A percentile compares a stretch with the other conserved stretches of the same genome.
Evolutionary conservation across 768 basidiomycete genomes (phyloP).

Genomic region (Amanita phalloides): DNA sequence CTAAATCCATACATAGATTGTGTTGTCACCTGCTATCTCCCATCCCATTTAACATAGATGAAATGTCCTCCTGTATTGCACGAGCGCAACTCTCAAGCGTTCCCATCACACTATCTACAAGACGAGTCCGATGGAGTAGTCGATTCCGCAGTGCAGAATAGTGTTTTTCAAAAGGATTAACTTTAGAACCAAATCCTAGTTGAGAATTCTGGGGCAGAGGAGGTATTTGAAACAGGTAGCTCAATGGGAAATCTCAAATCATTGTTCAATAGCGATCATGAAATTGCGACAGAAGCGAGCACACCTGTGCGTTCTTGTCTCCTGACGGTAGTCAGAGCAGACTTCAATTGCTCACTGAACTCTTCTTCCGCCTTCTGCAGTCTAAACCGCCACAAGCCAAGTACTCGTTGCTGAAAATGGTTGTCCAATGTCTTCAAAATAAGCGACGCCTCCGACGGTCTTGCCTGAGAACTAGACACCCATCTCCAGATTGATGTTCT

Average conservation of each 20-base stretch:
- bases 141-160: conserved; percentile 49
- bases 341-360: conserved; percentile 33
- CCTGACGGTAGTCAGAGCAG: conserved; percentile 24
- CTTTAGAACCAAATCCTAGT: conserved; percentile 22
- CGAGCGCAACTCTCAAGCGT: conserved; percentile 51
- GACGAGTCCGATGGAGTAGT: conserved; percentile 51
- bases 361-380: conserved; percentile 31
- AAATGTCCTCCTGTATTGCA: conserved; percentile 50
- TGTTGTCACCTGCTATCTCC: conserved; percentile 29
- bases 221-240: conserved; percentile 38
- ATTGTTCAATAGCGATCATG: not conserved
- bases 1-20: not conserved
- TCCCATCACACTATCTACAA: conserved; percentile 46
- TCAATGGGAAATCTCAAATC: not conserved
- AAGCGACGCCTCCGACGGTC: conserved; percentile 31
- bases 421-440: conserved; percentile 40
- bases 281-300: not conserved
- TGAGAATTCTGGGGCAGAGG: conserved; percentile 36
- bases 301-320: conserved; percentile 19
- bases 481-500: conserved; percentile 39
- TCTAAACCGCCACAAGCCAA: conserved; percentile 45
- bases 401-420: conserved; percentile 41
- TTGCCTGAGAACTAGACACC: conserved; percentile 34
- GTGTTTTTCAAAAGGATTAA: conserved; percentile 50
- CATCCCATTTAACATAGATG: conserved; percentile 29